phyloP scores from a whole-genome alignment of 164 flowering plant species.

The Tetracentron sinense region DNA sequence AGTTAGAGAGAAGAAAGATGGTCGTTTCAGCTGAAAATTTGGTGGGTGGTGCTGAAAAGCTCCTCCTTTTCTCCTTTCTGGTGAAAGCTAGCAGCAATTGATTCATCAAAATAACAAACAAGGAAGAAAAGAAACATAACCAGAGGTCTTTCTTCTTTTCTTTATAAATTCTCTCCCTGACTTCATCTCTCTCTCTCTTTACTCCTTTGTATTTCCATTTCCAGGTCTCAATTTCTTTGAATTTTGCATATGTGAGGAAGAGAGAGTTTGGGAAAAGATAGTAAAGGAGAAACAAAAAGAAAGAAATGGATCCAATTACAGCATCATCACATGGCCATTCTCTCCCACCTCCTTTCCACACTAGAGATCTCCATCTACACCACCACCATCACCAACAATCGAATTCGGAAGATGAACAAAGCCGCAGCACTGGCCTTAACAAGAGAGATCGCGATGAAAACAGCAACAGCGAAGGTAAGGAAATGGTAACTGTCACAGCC shows the following conservation, averaged over 20 bases:
- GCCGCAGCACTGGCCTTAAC: constrained; percentile 29
- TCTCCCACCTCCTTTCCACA: constrained; percentile 77
- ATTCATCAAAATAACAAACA: constrained; percentile 19
- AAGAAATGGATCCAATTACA: constrained; percentile 80
- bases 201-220: background rate
- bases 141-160: too few species aligned
- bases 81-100: constrained; percentile 21
- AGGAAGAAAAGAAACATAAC: too few species aligned
- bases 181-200: too few species aligned
- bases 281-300: too few species aligned
- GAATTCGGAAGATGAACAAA: constrained; percentile 56
- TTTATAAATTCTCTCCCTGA: too few species aligned
- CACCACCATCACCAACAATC: constrained; percentile 45
- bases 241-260: too few species aligned
- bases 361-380: constrained; percentile 67
- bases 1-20: constrained; percentile 21
- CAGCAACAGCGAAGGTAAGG: constrained; percentile 25
- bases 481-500: constrained; percentile 16
- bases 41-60: constrained; percentile 32
- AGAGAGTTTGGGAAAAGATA: too few species aligned
- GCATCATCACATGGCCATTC: constrained; percentile 60
- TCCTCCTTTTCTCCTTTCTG: constrained; percentile 14
- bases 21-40: constrained; percentile 30
- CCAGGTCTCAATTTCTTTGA: constrained; percentile 9
- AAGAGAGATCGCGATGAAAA: constrained; percentile 37